These are phyloP conservation scores for Rubia balearica DNA, from an alignment of 305 asterid species.

Conservation along the genomic window DNA sequence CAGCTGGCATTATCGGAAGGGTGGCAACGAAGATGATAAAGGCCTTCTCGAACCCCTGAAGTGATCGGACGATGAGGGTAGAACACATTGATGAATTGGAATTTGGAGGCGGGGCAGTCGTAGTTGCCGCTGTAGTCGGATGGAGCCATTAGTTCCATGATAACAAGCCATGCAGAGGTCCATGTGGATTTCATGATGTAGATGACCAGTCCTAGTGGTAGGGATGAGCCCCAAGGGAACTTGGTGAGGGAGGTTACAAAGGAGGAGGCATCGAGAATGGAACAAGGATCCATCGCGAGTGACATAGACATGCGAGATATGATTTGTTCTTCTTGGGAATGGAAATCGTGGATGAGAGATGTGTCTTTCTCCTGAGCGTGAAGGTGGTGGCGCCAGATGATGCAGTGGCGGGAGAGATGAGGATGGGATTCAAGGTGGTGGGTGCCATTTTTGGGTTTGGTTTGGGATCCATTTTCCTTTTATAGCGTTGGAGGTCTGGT, in stretches of 20 bases:
- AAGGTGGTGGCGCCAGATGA: too few species aligned
- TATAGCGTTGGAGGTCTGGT: too few species aligned
- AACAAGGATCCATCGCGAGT: neutral
- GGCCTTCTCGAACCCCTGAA: slow-evolving; percentile 62
- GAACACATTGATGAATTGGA: slow-evolving; percentile 35
- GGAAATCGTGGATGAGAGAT: too few species aligned
- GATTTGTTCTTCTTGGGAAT: neutral
- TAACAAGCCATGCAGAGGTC: slow-evolving; percentile 81
- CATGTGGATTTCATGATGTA: slow-evolving; percentile 89
- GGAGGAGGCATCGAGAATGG: slow-evolving; percentile 15
- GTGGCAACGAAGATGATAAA: slow-evolving; percentile 62
- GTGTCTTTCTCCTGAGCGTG: too few species aligned
- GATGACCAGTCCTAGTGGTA: slow-evolving; percentile 81
- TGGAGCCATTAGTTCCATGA: slow-evolving; percentile 98
- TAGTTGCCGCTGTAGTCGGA: slow-evolving; percentile 68
- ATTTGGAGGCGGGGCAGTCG: slow-evolving; percentile 76
- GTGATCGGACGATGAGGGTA: slow-evolving; percentile 78
- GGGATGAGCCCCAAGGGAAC: slow-evolving; percentile 80
- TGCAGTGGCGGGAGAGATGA: too few species aligned
- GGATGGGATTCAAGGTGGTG: too few species aligned
- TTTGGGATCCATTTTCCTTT: too few species aligned
- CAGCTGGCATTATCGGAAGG: slow-evolving; percentile 67
- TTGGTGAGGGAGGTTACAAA: slow-evolving; percentile 54
- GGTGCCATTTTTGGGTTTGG: too few species aligned
- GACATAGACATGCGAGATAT: slow-evolving; percentile 4